Evolutionary conservation across 2,329 filamentous ascomycete species (phyloP), one percentile per base, ranked within the genome.

Genomic region (Aureobasidium pullulans): DNA sequence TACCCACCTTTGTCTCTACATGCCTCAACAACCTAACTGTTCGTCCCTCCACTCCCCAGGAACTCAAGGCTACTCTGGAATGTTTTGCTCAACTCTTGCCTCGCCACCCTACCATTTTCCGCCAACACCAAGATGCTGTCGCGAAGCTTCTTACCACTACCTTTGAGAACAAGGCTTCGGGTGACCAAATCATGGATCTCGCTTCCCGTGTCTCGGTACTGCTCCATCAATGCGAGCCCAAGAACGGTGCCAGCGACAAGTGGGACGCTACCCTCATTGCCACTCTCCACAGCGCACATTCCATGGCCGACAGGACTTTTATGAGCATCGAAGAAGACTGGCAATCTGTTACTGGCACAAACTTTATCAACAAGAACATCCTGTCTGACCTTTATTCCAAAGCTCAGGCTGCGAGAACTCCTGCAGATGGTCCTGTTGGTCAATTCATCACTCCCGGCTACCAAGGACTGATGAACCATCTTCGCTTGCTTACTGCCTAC

Each of bases 71-170:
- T 8, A 79, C 93, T 4, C 82, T 92, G 39, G 83, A 87, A 63
- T 84, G 88, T 52, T 85, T 96, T 62, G 77, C 82, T 34, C 80
- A 84, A 46, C 77, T 96, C 36, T 76, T 96, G 34, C 87, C 88
- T n/a, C 81, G 86, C 56, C 92, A 96, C 71, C 86, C 90, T 32
- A 89, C 90, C 6, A 89, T 89, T 34, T 87, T 96, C 71, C 86
- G 93, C 11, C 87, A 90, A 0, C 89, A 87, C 69, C 80, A 83
- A 61, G 79, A 81, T 39, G 87, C 90, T 64, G 81, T 96, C 44
- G 84, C 81, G 59, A 75, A 80, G 11, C 77, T 87, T 19, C 74
- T 86, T 43, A 77, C 81, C 47, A 73, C 74, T 6, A 83, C 86
- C 63, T 72, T 93, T 57, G 60, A 59, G 7, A 36, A 43, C 32